Evolutionary conservation across 306 rosid genomes (phyloP).

Genomic region (Prunus campanulata): DNA sequence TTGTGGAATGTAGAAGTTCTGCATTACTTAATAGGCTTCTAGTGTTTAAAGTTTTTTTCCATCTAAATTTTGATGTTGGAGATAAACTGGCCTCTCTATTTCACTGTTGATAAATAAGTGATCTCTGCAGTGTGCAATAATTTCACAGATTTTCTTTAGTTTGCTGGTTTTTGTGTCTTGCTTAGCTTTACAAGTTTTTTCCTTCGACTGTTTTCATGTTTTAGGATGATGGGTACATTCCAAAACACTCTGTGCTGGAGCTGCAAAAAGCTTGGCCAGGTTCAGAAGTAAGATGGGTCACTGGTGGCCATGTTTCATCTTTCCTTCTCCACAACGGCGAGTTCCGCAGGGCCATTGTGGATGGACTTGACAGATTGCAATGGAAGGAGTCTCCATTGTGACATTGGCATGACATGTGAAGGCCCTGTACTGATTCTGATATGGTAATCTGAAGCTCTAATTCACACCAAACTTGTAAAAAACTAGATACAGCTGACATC

Average conservation of each 20-base stretch:
- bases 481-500: slow-evolving; percentile 12
- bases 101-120: neutral
- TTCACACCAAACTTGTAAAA: slow-evolving; percentile 25
- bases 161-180: neutral
- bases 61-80: neutral
- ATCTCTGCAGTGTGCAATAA: neutral
- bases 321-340: slow-evolving; percentile 81
- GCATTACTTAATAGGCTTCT: neutral
- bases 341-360: slow-evolving; percentile 82
- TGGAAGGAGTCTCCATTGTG: slow-evolving; percentile 71
- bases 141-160: neutral
- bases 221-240: slow-evolving; percentile 94
- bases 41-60: neutral
- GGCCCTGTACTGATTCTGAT: slow-evolving; percentile 6
- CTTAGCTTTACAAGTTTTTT: neutral
- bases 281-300: slow-evolving; percentile 97
- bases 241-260: slow-evolving; percentile 80
- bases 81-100: neutral
- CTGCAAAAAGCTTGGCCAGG: slow-evolving; percentile 97
- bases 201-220: neutral
- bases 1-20: neutral
- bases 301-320: slow-evolving; percentile 93
- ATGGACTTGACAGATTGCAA: slow-evolving; percentile 66
- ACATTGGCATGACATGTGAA: slow-evolving; percentile 16
- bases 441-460: slow-evolving; percentile 21